These are phyloP conservation scores for Drechmeria coniospora DNA, from an alignment of 2,329 filamentous ascomycete species.

Conservation along the genomic window DNA sequence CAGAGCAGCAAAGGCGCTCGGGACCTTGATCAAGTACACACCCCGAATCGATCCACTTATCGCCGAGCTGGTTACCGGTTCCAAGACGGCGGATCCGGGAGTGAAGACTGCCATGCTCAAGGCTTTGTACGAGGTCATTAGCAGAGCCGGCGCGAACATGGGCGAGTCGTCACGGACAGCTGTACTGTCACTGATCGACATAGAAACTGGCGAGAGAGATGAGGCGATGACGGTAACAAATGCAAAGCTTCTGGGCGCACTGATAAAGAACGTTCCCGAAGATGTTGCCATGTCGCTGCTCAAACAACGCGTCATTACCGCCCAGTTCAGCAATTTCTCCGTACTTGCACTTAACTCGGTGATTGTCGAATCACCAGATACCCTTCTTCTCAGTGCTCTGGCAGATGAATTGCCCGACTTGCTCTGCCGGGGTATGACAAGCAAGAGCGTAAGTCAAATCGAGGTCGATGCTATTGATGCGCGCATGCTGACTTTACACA, in stretches of 20 bases:
- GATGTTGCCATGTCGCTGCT: conserved; percentile 46
- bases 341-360: conserved; percentile 81
- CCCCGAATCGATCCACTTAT: conserved; percentile 92
- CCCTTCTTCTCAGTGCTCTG: conserved; percentile 49
- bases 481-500: conserved; percentile 16
- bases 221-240: conserved; percentile 75
- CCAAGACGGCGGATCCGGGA: conserved; percentile 70
- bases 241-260: conserved; percentile 73
- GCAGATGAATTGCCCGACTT: conserved; percentile 61
- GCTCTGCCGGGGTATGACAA: conserved; percentile 64
- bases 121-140: conserved; percentile 88
- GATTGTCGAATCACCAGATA: conserved; percentile 61
- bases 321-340: conserved; percentile 61
- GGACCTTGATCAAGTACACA: conserved; percentile 89
- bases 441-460: conserved; percentile 49
- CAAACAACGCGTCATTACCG: conserved; percentile 64
- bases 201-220: conserved; percentile 60
- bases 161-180: conserved; percentile 73
- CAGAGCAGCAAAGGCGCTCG: conserved; percentile 82
- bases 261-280: conserved; percentile 70
- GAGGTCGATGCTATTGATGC: background rate
- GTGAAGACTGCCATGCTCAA: conserved; percentile 95
- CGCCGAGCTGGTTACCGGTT: conserved; percentile 81
- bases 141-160: conserved; percentile 91
- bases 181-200: conserved; percentile 81